phyloP scores from a whole-genome alignment of 257 asterid genomes.

The Primulina huaijiensis region DNA sequence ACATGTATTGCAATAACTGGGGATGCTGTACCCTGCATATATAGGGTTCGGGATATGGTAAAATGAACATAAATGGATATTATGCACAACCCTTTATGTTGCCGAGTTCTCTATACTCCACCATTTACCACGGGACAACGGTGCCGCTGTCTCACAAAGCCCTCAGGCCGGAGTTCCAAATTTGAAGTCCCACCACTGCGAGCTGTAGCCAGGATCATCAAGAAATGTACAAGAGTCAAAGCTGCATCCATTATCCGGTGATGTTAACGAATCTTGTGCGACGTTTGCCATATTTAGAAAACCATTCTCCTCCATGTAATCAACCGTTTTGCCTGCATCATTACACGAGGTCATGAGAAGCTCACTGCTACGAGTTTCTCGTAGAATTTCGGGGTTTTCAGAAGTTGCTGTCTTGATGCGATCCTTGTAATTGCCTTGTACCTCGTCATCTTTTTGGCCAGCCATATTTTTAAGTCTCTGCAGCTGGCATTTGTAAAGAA shows the following conservation, averaged over 20 bases:
- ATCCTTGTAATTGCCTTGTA: conserved; percentile 27
- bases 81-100: conserved; percentile 1
- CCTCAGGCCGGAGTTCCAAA: background rate
- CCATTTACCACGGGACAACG: background rate
- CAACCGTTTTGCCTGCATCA: conserved; percentile 25
- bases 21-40: background rate
- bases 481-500: conserved; percentile 39
- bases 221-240: conserved; percentile 45
- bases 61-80: conserved; percentile 1
- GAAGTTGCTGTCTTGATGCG: conserved; percentile 23
- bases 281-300: conserved; percentile 34
- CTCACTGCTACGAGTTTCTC: conserved; percentile 28
- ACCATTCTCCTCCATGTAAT: conserved; percentile 40
- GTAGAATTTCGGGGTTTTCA: conserved; percentile 27
- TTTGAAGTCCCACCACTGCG: conserved; percentile 24
- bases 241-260: conserved; percentile 41
- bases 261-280: conserved; percentile 36
- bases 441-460: conserved; percentile 23
- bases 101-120: conserved; percentile 7
- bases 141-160: conserved; percentile 2
- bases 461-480: conserved; percentile 47
- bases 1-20: background rate
- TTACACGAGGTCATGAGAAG: conserved; percentile 27
- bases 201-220: conserved; percentile 23
- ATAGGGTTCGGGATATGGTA: background rate